Evolutionary conservation across 1,139 yeast genomes (phyloP), one percentile per base, ranked within the genome.

Genomic region (Hemisphaericaspora subhashii): DNA sequence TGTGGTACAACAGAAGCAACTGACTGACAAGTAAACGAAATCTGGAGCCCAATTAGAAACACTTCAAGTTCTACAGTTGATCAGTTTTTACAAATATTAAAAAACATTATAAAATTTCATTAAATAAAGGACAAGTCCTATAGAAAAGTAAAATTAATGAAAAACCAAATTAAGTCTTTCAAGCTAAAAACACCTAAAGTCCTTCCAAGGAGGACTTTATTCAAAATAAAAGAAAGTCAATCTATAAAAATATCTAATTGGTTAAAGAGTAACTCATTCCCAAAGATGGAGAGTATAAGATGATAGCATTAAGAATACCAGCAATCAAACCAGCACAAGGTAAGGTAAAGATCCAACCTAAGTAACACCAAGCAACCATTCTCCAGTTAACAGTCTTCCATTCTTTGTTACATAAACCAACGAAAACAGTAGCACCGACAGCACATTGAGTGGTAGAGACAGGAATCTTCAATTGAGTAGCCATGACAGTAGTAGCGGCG

Each of bases 361-460:
- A 51, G 62, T 83, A 83, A 55, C 85, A 78, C 83, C 85, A 83
- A 14, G 66, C 58, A 33, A 84, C 87, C 79, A 83, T 80, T 67
- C 86, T 76, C 90, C 90, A 84, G 68, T 84, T 84, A 44, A 83
- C 85, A 6, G 87, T 76, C 52, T 64, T 74, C 54, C 71, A 49
- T 55, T 81, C 85, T 50, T 66, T 69, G 68, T 84, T 84, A 66
- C 88, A 82, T 44, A 83, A 68, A 43, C 90, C 94, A 49, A 84
- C 86, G 51, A 79, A 79, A 7, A 84, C 86, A 34, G 86, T 81
- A 35, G 88, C 87, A 47, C 94, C 92, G 39, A 81, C 84, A n/a
- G 88, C 86, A 55, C 82, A 75, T 62, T 84, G 90, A 7, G 92
- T 84, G 26, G 92, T 84, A 11, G 89, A 82, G 33, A 83, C 78